phyloP scores from a whole-genome alignment of 306 rosid species.

The Dalbergia oliveri region DNA sequence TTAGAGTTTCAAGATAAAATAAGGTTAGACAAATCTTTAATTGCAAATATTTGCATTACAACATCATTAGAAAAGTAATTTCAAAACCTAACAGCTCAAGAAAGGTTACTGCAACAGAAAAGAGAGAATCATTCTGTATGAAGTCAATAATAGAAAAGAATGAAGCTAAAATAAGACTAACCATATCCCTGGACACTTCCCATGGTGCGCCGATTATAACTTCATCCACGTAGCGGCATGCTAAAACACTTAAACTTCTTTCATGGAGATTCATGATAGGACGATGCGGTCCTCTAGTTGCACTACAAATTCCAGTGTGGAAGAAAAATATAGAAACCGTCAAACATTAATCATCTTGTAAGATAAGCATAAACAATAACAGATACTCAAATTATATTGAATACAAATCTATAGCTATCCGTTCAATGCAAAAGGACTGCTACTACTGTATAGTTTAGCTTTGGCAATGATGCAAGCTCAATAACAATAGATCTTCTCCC shows the following conservation, averaged over 20 bases:
- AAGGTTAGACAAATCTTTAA: not conserved
- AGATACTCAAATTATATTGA: conserved; percentile 22
- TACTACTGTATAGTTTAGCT: conserved; percentile 1
- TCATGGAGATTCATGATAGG: conserved; percentile 99
- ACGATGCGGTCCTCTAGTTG: conserved; percentile 89
- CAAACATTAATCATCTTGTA: conserved; percentile 11
- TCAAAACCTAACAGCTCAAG: not conserved
- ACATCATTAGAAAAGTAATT: conserved; percentile 1
- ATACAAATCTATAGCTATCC: conserved; percentile 25
- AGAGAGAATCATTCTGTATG: conserved; percentile 3
- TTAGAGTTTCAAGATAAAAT: conserved; percentile 7
- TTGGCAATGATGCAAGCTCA: conserved; percentile 24
- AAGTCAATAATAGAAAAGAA: conserved; percentile 18
- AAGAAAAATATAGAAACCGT: conserved; percentile 10
- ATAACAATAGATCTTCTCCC: conserved; percentile 23
- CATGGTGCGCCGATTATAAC: conserved; percentile 99
- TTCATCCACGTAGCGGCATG: conserved; percentile 97
- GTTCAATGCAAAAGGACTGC: not conserved
- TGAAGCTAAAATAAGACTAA: conserved; percentile 51
- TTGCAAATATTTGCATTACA: conserved; percentile 18
- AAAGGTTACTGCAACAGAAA: conserved; percentile 35
- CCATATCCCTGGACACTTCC: conserved; percentile 92
- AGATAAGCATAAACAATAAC: conserved; percentile 10
- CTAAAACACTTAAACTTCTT: conserved; percentile 96
- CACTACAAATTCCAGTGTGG: conserved; percentile 57